Percentiles rank a stretch among this genome's conserved stretches.
phyloP scores from a whole-genome alignment of 176 grass and related monocot species.

The Pontederia crassipes region DNA sequence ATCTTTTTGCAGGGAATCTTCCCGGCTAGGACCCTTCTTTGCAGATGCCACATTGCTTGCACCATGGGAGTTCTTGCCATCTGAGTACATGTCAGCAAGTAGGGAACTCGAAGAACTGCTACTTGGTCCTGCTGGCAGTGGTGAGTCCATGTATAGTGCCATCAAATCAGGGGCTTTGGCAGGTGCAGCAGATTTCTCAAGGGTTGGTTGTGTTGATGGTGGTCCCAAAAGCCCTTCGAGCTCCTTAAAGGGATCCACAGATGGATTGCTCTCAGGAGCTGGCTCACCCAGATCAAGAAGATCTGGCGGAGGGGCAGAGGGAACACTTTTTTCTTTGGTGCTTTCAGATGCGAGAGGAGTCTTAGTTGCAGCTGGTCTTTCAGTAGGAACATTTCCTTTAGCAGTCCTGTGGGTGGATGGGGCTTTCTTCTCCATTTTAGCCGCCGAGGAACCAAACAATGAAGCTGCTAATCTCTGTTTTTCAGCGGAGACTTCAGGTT shows the following conservation, averaged over 20 bases:
- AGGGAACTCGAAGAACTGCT: conserved; percentile 18
- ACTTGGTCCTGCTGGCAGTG: conserved; percentile 16
- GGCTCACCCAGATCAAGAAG: conserved; percentile 78
- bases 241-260: conserved; percentile 69
- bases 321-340: conserved; percentile 40
- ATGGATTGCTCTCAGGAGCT: conserved; percentile 25
- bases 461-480: conserved; percentile 89
- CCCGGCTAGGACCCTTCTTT: conserved; percentile 66
- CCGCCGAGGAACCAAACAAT: conserved; percentile 61
- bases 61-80: conserved; percentile 16
- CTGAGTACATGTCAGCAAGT: conserved; percentile 13
- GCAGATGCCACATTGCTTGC: conserved; percentile 16
- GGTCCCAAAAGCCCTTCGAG: conserved; percentile 73
- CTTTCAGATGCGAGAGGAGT: conserved; percentile 29
- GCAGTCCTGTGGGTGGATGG: conserved; percentile 29
- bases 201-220: conserved; percentile 15
- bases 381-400: conserved; percentile 33
- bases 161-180: conserved; percentile 59
- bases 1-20: conserved; percentile 78
- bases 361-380: conserved; percentile 24
- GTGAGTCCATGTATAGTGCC: conserved; percentile 46
- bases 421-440: conserved; percentile 49
- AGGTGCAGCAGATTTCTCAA: conserved; percentile 23
- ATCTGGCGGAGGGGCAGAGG: conserved; percentile 60
- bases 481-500: conserved; percentile 70